Evolutionary conservation across 2,329 filamentous ascomycete genomes (phyloP).

Genomic region (Verticillium nubilum): DNA sequence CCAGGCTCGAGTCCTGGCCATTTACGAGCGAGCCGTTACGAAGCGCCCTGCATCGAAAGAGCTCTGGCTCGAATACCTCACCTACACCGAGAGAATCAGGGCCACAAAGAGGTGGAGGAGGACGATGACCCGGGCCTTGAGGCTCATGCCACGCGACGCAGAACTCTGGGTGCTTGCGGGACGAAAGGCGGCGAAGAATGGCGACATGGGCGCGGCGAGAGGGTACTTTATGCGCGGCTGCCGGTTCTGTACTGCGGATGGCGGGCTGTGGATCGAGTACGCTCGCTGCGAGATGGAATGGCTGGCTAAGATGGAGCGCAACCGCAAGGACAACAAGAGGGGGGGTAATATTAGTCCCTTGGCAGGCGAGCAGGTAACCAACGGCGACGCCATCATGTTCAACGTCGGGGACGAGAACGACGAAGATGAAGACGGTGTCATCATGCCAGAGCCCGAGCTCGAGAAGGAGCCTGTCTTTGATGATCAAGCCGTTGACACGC

Average conservation of each 20-base stretch:
- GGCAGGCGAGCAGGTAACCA: constrained; percentile 41
- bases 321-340: constrained; percentile 46
- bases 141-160: constrained; percentile 78
- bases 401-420: constrained; percentile 38
- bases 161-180: constrained; percentile 86
- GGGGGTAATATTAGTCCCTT: constrained; percentile 51
- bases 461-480: constrained; percentile 40
- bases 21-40: constrained; percentile 79
- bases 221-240: constrained; percentile 84
- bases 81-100: constrained; percentile 67
- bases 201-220: constrained; percentile 81
- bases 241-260: constrained; percentile 76
- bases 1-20: constrained; percentile 78
- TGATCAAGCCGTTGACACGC: constrained; percentile 37
- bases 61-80: constrained; percentile 87
- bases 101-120: constrained; percentile 61
- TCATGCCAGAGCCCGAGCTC: constrained; percentile 38
- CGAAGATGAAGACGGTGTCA: constrained; percentile 32
- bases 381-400: constrained; percentile 40
- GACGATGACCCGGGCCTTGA: constrained; percentile 62
- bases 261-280: constrained; percentile 81
- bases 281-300: constrained; percentile 90
- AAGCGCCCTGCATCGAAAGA: constrained; percentile 77
- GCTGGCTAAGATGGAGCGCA: constrained; percentile 71
- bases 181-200: constrained; percentile 68